Percentiles rank a stretch among this genome's conserved stretches.
Conservation (phyloP, 768 basidiomycete genomes). For the Candolleomyces efflorescens region DNA sequence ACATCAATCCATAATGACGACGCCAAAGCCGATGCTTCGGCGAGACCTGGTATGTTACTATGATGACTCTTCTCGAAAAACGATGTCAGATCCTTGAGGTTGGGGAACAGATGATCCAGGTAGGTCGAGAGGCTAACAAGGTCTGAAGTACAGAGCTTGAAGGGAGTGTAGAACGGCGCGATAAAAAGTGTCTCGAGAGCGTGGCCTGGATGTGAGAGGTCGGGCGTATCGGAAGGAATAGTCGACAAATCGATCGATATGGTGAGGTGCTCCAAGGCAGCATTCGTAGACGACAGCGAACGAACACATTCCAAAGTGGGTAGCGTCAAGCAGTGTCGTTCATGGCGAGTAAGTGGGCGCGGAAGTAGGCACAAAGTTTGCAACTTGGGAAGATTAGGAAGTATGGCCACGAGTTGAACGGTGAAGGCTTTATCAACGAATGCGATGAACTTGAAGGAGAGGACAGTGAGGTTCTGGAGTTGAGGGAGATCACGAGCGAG, state of each 20-base stretch:
- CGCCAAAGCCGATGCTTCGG: no score
- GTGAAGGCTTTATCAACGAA: not conserved
- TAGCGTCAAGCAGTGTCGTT: not conserved
- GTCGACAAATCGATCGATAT: not conserved
- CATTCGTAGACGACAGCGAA: not conserved
- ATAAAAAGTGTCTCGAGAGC: not conserved
- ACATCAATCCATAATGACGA: no score
- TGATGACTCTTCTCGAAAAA: not conserved
- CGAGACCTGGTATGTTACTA: no score
- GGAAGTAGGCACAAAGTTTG: not conserved
- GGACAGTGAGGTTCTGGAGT: not conserved
- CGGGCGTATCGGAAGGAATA: not conserved
- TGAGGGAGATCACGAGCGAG: not conserved
- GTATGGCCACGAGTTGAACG: not conserved
- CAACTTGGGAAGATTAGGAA: not conserved
- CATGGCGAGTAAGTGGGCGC: not conserved
- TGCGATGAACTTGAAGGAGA: not conserved
- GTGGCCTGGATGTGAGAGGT: not conserved
- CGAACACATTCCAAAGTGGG: not conserved
- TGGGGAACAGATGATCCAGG: not conserved
- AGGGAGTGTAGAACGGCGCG: not conserved
- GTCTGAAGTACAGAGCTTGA: not conserved
- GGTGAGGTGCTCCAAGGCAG: not conserved
- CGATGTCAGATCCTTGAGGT: not conserved
- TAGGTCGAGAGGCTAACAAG: not conserved